These are phyloP conservation scores for Syzygium syzygioides DNA, from an alignment of 441 rosid species.

Conservation along the genomic window DNA sequence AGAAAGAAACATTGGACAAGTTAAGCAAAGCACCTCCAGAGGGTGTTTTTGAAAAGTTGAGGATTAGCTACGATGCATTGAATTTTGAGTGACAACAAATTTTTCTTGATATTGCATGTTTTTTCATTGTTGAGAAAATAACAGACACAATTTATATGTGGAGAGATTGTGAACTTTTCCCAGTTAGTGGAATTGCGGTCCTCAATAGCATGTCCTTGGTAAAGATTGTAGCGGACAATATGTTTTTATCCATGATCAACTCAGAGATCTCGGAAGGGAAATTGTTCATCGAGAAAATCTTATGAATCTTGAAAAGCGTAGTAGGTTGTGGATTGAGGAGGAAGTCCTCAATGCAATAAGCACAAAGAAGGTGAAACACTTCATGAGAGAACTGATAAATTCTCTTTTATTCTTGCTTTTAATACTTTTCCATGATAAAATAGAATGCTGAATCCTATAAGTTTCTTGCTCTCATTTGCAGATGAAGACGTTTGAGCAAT, in stretches of 20 bases:
- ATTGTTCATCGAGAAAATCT: not conserved
- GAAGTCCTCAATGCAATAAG: not conserved
- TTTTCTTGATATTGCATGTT: not conserved
- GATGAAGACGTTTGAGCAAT: not conserved
- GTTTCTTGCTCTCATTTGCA: not conserved
- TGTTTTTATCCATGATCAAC: not conserved
- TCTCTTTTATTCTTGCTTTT: not conserved
- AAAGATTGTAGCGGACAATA: not conserved
- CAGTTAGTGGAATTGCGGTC: not conserved
- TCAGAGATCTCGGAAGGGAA: not conserved
- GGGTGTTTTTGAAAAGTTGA: not conserved
- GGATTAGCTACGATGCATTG: not conserved
- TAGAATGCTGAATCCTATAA: not conserved
- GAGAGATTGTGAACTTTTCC: not conserved
- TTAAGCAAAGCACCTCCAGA: not conserved
- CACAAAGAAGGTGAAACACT: not conserved
- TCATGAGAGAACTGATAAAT: not conserved
- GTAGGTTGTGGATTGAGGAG: not conserved
- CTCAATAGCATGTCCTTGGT: not conserved
- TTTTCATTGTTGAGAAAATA: not conserved
- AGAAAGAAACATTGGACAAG: rapidly evolving
- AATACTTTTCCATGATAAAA: not conserved
- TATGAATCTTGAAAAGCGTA: not conserved
- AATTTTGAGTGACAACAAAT: not conserved
- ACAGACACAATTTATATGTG: not conserved